Percentiles rank a stretch among this genome's conserved stretches.
phyloP scores from a whole-genome alignment of 331 rosid species.

The Ulmus americana region DNA sequence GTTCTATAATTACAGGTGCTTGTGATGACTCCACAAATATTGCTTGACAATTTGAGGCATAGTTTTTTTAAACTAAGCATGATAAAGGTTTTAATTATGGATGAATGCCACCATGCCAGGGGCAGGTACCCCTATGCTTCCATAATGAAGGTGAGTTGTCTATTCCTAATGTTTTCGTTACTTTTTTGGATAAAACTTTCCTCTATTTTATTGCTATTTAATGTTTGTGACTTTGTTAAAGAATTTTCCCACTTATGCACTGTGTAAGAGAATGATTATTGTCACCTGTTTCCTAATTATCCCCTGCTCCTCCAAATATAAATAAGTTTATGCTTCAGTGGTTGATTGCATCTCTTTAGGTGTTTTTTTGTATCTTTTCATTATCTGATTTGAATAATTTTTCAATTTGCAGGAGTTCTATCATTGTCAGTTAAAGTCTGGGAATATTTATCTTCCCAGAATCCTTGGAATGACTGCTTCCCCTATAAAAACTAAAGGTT shows the following conservation, averaged over 20 bases:
- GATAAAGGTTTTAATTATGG: constrained; percentile 75
- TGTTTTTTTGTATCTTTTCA: constrained; percentile 9
- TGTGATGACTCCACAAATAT: constrained; percentile 80
- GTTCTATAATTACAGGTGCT: constrained; percentile 48
- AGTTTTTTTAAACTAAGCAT: constrained; percentile 54
- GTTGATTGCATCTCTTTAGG: constrained; percentile 6
- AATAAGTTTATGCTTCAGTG: too few species aligned
- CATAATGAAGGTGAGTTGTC: constrained; percentile 58
- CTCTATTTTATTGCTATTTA: neutral
- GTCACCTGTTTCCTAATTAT: neutral
- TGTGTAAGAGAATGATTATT: constrained; percentile 1
- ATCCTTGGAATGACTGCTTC: constrained; percentile 95
- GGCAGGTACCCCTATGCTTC: constrained; percentile 61
- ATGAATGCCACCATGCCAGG: constrained; percentile 85
- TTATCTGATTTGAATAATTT: constrained; percentile 5
- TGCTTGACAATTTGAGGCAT: constrained; percentile 60
- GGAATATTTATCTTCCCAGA: constrained; percentile 50
- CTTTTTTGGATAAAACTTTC: neutral
- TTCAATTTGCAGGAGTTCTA: constrained; percentile 61
- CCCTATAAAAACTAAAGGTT: constrained; percentile 86
- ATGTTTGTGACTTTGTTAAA: constrained; percentile 11
- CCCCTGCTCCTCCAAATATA: too few species aligned
- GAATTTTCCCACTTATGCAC: constrained; percentile 1
- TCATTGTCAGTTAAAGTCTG: constrained; percentile 37
- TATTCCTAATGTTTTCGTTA: neutral